phyloP scores from a whole-genome alignment of 192 early-diverging fungal species.

The Funneliformis geosporum region DNA sequence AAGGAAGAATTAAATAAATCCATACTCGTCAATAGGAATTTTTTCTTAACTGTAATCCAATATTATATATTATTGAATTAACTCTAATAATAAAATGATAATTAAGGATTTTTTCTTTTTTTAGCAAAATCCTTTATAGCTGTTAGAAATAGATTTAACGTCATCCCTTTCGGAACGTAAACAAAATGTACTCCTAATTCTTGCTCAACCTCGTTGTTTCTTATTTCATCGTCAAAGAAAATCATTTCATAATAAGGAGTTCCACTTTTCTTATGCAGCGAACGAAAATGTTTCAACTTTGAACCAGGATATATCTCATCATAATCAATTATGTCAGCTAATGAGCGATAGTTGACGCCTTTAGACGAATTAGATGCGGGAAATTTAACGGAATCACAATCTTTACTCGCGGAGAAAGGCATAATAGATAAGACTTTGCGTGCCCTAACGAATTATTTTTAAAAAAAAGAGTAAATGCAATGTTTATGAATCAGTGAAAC shows the following conservation, averaged over 20 bases:
- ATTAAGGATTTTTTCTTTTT: not conserved
- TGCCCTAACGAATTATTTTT: not conserved
- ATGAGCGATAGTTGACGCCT: not conserved
- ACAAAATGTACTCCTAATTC: slow-evolving; percentile 46
- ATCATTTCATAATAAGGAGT: slow-evolving; percentile 48
- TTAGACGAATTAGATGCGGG: not conserved
- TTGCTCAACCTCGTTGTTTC: slow-evolving; percentile 39
- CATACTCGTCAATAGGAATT: too few relatives aligned
- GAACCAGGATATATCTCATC: slow-evolving; percentile 42
- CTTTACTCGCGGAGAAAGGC: not conserved
- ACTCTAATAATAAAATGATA: too few relatives aligned
- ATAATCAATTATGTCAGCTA: slow-evolving; percentile 35
- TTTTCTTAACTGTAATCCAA: too few relatives aligned
- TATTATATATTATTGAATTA: too few relatives aligned
- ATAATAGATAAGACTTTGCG: not conserved
- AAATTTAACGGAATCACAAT: not conserved
- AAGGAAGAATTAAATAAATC: too few relatives aligned
- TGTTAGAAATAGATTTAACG: slow-evolving; percentile 35
- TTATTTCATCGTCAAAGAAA: slow-evolving; percentile 53
- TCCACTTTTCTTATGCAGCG: slow-evolving; percentile 33
- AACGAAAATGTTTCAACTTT: slow-evolving; percentile 44
- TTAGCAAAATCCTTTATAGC: slow-evolving; percentile 9
- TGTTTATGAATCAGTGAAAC: not conserved
- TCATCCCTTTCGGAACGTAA: slow-evolving; percentile 37
- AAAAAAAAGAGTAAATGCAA: not conserved